Evolutionary conservation across 2,329 filamentous ascomycete genomes (phyloP).

Genomic region (Colletotrichum gigasporum): DNA sequence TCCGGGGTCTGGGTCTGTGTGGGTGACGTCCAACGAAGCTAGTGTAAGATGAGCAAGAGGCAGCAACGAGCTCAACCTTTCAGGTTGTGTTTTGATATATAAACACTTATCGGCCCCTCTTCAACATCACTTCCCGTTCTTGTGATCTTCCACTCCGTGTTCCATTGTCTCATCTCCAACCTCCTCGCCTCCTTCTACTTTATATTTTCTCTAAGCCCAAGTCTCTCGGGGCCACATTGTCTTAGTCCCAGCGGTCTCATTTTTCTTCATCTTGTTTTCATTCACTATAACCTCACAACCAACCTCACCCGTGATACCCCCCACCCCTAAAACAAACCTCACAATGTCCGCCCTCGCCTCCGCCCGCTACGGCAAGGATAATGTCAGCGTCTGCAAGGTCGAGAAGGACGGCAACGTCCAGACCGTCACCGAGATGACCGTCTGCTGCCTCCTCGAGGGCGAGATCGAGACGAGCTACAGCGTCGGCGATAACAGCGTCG

Average conservation of each 20-base stretch:
- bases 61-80: slow-evolving; percentile 11
- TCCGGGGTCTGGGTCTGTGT: slow-evolving; percentile 14
- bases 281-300: neutral
- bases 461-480: slow-evolving; percentile 93
- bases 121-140: neutral
- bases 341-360: slow-evolving; percentile 64
- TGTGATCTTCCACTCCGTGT: neutral
- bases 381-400: slow-evolving; percentile 97
- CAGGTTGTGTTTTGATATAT: slow-evolving; percentile 7
- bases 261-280: neutral
- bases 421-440: slow-evolving; percentile 92
- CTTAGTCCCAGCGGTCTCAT: too few species aligned
- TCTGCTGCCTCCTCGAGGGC: slow-evolving; percentile 91
- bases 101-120: slow-evolving; percentile 15
- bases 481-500: slow-evolving; percentile 89
- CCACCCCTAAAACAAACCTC: neutral
- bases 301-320: neutral
- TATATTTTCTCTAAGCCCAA: neutral
- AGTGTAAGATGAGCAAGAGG: neutral
- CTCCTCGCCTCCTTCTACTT: neutral
- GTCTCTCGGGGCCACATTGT: too few species aligned
- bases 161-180: slow-evolving; percentile 11
- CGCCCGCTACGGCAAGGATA: slow-evolving; percentile 93
- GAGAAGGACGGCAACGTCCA: slow-evolving; percentile 83
- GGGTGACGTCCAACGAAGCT: slow-evolving; percentile 21